Conservation (phyloP, 768 basidiomycete species). For the Suillus tomentosus region DNA sequence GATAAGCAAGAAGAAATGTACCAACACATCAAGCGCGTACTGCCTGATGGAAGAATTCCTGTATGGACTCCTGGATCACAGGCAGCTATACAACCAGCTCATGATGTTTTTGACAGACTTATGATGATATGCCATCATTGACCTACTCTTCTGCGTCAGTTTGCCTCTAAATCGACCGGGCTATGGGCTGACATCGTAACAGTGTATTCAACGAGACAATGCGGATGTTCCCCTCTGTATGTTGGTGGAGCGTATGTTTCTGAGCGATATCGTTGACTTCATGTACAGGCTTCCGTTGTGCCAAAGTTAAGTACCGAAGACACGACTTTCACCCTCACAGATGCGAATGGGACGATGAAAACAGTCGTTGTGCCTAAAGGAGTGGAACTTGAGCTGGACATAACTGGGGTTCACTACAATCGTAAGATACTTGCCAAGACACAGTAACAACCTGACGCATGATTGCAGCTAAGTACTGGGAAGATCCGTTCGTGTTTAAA, state of each 20-base stretch:
- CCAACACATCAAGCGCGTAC: conserved; percentile 31
- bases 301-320: conserved; percentile 52
- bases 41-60: conserved; percentile 27
- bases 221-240: conserved; percentile 33
- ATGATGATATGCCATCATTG: conserved; percentile 31
- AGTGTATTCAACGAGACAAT: conserved; percentile 36
- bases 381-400: conserved; percentile 38
- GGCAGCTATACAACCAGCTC: neutral
- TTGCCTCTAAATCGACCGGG: neutral
- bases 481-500: conserved; percentile 38
- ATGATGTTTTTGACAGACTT: conserved; percentile 20
- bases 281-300: conserved; percentile 37
- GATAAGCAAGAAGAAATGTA: conserved; percentile 42
- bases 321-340: conserved; percentile 39
- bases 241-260: conserved; percentile 5
- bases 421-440: conserved; percentile 35
- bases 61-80: conserved; percentile 17
- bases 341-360: conserved; percentile 38
- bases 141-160: conserved; percentile 30
- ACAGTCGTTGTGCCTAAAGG: conserved; percentile 47
- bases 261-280: neutral
- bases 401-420: conserved; percentile 50
- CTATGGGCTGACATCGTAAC: conserved; percentile 3
- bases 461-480: conserved; percentile 38
- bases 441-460: neutral